Base-by-base conservation (phyloP, 208 protist species). In the Trypanosomatidae sp. region DNA sequence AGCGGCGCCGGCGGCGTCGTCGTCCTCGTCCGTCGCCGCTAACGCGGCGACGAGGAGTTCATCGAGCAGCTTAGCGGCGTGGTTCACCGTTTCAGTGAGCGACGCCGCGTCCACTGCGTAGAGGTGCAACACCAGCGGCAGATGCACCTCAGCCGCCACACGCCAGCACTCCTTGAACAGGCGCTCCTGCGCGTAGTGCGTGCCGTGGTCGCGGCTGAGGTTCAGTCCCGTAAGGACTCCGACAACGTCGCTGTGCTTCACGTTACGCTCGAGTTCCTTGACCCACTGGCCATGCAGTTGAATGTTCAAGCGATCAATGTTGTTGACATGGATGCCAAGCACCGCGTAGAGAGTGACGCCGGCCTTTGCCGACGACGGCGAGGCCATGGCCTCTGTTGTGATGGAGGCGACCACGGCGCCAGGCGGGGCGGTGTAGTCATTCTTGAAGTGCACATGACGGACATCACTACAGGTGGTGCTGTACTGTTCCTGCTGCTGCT, bases 301-400 rank as follows among this genome's bases (percentile, higher is more conserved):
- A 66, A 83, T 85, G 72, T 94, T 87, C 41, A 81, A 90, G 56
- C 92, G 82, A 52, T 93, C 85, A 46, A 94, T 87, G 71, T 87
- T 96, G 79, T 96, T 91, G 22, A 87, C 80, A 69, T 96, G 92
- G 10, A 96, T 83, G 28, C 92, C 92, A 6, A 92, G 71, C 19
- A 92, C 39, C 17, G 81, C 89, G 68, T 91, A 94, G 12, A 92
- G 75, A 5, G 75, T 22, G 17, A 86, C 66, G 43, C 66, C 73
- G 28, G 60, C 69, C 19, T 66, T 52, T 39, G 30, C 1, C n/a
- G 53, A n/a, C 15, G 64, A 25, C 15, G 39, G 15, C 22, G 77
- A 36, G 9, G 60, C 3, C 9, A 43, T 39, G 25, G 58, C 28
- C 25, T 71, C 64, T 12, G 67, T 41, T 8, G 64, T 56, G 43